These are phyloP conservation scores for Thalassiosira mediterranea DNA, from an alignment of 352 stramenopile genomes.

Conservation along the genomic window DNA sequence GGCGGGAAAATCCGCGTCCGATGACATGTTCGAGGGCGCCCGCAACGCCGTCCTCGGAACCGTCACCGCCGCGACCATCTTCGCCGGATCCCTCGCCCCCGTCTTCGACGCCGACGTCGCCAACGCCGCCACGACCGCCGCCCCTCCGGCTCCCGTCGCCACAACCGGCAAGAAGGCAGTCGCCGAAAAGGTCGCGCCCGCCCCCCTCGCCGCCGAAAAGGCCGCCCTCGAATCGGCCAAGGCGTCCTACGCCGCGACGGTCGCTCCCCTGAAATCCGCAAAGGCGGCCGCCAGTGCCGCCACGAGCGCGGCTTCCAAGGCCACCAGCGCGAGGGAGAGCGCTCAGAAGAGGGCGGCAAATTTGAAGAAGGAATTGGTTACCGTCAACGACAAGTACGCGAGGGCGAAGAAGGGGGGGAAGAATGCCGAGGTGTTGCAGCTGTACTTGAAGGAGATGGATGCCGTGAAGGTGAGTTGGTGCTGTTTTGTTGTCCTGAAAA, in stretches of 20 bases:
- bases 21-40: constrained; percentile 26
- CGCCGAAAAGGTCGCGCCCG: constrained; percentile 70
- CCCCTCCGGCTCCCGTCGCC: constrained; percentile 18
- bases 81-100: constrained; percentile 40
- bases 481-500: neutral
- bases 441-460: neutral
- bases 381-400: constrained; percentile 24
- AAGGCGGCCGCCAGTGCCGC: constrained; percentile 82
- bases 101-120: constrained; percentile 3
- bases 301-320: constrained; percentile 2
- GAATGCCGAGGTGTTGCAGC: constrained; percentile 7
- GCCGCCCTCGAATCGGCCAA: constrained; percentile 79
- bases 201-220: constrained; percentile 71
- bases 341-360: constrained; percentile 11
- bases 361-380: constrained; percentile 11
- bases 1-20: constrained; percentile 2
- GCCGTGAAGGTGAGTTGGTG: too few species aligned
- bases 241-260: constrained; percentile 85
- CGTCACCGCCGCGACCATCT: constrained; percentile 48
- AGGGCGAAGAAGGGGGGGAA: constrained; percentile 8
- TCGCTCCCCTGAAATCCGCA: constrained; percentile 81
- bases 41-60: constrained; percentile 27
- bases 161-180: constrained; percentile 34
- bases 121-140: constrained; percentile 31
- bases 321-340: neutral